These are phyloP conservation scores for Coemansia sp. DNA, from an alignment of 192 early-diverging fungal species.

Conservation along the genomic window DNA sequence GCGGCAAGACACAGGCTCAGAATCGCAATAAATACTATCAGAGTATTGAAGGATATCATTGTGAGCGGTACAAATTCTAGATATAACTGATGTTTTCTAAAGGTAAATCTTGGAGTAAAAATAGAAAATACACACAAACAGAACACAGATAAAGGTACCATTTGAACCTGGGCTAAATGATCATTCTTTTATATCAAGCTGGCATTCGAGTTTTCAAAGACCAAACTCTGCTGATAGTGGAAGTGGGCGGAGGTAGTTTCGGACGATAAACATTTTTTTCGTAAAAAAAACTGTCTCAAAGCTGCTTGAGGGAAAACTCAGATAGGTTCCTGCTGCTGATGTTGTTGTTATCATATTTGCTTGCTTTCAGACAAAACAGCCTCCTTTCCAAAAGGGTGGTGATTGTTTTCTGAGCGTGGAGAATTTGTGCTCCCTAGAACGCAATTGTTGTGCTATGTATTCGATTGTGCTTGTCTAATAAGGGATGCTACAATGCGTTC, in stretches of 20 bases:
- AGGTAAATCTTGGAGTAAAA: background rate
- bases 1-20: constrained; percentile 25
- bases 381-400: background rate
- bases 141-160: background rate
- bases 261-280: background rate
- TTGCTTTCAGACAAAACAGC: background rate
- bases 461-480: background rate
- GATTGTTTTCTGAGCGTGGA: constrained; percentile 7
- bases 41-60: background rate
- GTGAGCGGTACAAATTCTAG: background rate
- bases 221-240: background rate
- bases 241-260: background rate
- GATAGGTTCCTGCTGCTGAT: background rate
- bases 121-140: background rate
- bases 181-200: background rate
- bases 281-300: background rate
- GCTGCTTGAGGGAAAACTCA: background rate
- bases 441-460: background rate
- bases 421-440: constrained; percentile 1
- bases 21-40: background rate
- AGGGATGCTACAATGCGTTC: constrained; percentile 1
- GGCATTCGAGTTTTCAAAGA: no score
- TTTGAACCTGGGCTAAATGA: background rate
- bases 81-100: background rate
- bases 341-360: background rate